Conservation (phyloP, 148 eudicot genomes). For the Silene latifolia region DNA sequence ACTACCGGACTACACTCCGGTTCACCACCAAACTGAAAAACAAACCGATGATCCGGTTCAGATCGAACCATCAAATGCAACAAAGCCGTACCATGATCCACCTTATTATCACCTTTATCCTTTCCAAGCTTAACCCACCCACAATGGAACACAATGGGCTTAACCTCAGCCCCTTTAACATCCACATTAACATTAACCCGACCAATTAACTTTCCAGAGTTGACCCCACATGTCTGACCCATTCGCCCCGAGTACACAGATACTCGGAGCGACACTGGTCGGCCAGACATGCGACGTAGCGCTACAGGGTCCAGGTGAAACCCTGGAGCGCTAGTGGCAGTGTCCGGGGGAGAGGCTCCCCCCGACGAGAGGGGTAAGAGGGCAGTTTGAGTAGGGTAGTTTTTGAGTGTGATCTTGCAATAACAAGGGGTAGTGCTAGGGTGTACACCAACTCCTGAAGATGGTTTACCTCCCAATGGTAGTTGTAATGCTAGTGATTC, state of each 20-base stretch:
- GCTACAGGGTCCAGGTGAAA: constrained; percentile 67
- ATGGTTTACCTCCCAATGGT: constrained; percentile 41
- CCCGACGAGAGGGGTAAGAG: constrained; percentile 50
- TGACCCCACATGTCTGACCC: constrained; percentile 64
- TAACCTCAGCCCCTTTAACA: constrained; percentile 39
- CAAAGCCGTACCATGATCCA: too few species aligned
- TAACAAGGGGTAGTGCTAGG: constrained; percentile 71
- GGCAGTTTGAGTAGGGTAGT: constrained; percentile 67
- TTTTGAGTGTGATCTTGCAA: constrained; percentile 55
- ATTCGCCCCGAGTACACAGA: constrained; percentile 72
- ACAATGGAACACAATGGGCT: constrained; percentile 44
- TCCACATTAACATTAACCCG: constrained; percentile 39
- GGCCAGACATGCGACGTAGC: constrained; percentile 51
- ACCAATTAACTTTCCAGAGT: constrained; percentile 55
- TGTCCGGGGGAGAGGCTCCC: constrained; percentile 38
- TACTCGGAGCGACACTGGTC: constrained; percentile 38
- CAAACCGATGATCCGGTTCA: constrained; percentile 84
- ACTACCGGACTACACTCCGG: constrained; percentile 95
- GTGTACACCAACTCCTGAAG: constrained; percentile 52
- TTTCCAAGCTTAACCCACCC: constrained; percentile 76
- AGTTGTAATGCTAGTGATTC: constrained; percentile 75
- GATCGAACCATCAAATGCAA: constrained; percentile 36
- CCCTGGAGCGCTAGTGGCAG: constrained; percentile 42
- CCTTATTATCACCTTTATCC: not conserved
- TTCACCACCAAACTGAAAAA: constrained; percentile 89